Evolutionary conservation across 257 asterid species (phyloP), one percentile per base, ranked within the genome.

Genomic region (Fraxinus quadrangulata): DNA sequence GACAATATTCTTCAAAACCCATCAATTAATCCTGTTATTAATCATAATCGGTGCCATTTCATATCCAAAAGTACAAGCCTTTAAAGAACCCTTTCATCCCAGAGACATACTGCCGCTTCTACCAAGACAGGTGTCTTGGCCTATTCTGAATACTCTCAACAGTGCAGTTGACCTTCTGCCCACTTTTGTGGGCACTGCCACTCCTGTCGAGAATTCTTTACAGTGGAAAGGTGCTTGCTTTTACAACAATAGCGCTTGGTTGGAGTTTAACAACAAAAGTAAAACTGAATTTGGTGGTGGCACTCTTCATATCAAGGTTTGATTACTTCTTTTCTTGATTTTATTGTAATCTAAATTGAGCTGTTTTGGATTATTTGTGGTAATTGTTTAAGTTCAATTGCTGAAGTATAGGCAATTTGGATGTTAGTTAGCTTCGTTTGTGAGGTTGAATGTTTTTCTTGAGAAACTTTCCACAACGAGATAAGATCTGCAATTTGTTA

Each of bases 221-320:
- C 73, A 85, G 42, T 94, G 98, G 97, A 89, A 94, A 84, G 97
- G 97, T 33, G 90, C 97, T 42, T 93, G 98, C 79, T 93, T 93
- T 51, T 88, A 83, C 79, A 59, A 91, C 31, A 93, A 90, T 77
- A 89, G 80, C 49, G 98, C 98, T 77, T 88, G 96, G 96, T 67
- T 93, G 86, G 93, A 76, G 83, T 92, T 93, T 37, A 87, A 91
- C 77, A 93, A 91, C 72, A 89, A 91, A 76, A 83, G 82, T 74
- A 86, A 89, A 9, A 90, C 76, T 71, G 72, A 83, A 78, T 93
- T 89, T 84, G 98, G 96, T 37, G 98, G 98, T 9, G 98, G 96
- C 6, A 93, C 97, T 37, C 96, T 93, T 76, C 98, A 90, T 83
- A 75, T 93, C 73, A 91, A 93, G 97, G 98, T 91, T 61, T 26